Base-by-base conservation (phyloP, 208 protist species). In the Leptomonas pyrrhocoris region DNA sequence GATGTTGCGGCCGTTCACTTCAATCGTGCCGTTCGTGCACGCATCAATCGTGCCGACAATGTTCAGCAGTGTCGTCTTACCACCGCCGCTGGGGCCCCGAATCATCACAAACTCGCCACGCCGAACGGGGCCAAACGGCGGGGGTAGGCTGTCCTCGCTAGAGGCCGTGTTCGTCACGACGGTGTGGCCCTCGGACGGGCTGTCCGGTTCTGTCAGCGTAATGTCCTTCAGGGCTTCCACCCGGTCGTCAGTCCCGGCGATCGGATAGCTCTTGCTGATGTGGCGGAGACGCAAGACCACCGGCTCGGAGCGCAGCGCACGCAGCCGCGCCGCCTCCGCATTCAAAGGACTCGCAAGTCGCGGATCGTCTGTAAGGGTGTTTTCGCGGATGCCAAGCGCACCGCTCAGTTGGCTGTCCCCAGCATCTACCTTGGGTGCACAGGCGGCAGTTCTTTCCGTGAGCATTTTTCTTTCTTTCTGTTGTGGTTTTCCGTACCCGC, bases 31-130 rank as follows among this genome's bases (percentile, higher is more conserved):
- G n/a, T 79, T 69, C 0, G 91, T 91, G 48, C 86, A 85, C 43
- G 69, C 77, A 83, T 98, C 95, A 27, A 98, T 94, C 27, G 90
- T 97, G 68, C 96, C 96, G 31, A 98, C 88, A 45, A 98, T 89
- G 84, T 98, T 98, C 12, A 98, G 71, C 65, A 98, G 77, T 21
- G 93, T 98, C 55, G 98, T 99, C 79, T 99, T 99, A 49, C 98
- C 98, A 30, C 98, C 97, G 43, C 98, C 98, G 30, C 89, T 97
- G n/a, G 98, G 97, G 8, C 98, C 98, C 42, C 96, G 90, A 38
- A 99, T 96, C 95, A 99, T 98, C 13, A 99, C 74, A 71, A 99
- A 99, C 75, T 99, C 97, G 11, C 96, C 97, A 53, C 90, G 96
- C 7, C 79, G 83, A 18, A 98, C 64, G 2, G 93, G 85, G 2